Conservation (phyloP, 139 green algal species). For the Asterochloris erici region DNA sequence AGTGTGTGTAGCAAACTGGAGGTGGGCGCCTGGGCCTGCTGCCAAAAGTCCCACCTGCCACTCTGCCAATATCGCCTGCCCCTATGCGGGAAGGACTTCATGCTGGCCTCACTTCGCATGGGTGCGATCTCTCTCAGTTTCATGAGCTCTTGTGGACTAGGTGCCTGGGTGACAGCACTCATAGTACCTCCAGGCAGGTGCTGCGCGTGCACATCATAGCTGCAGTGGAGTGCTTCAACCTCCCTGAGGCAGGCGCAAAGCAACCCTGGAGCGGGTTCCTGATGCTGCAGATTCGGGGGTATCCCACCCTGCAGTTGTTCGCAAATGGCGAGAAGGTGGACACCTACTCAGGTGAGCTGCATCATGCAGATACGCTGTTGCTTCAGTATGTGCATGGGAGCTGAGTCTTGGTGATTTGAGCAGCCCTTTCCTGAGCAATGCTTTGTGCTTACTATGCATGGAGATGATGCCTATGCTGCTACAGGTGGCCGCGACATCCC, state of each 20-base stretch:
- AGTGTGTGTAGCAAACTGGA: slow-evolving; percentile 2
- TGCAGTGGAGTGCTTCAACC: not conserved
- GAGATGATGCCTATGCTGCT: not conserved
- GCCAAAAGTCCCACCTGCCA: too few species aligned
- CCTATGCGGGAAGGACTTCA: not conserved
- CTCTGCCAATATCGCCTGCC: too few species aligned
- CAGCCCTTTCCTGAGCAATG: not conserved
- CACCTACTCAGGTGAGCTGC: slow-evolving; percentile 5
- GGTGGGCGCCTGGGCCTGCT: not conserved
- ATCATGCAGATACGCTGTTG: too few species aligned
- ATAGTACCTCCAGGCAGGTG: too few species aligned
- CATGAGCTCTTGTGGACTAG: too few species aligned
- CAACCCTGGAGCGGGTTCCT: not conserved
- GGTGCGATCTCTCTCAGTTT: too few species aligned
- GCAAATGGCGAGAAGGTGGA: slow-evolving; percentile 8
- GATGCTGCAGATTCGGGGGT: slow-evolving; percentile 11
- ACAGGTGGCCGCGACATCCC: slow-evolving; percentile 2
- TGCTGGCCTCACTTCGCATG: not conserved
- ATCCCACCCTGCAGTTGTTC: slow-evolving; percentile 7
- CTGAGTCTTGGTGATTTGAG: too few species aligned
- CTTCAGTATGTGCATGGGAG: not conserved
- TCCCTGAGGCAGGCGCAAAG: not conserved
- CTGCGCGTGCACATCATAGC: not conserved
- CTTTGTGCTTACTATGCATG: not conserved
- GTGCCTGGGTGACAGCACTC: too few species aligned